Evolutionary conservation across 2,329 filamentous ascomycete species (phyloP), one percentile per base, ranked within the genome.

Genomic region (Pseudogymnoascus sp.): DNA sequence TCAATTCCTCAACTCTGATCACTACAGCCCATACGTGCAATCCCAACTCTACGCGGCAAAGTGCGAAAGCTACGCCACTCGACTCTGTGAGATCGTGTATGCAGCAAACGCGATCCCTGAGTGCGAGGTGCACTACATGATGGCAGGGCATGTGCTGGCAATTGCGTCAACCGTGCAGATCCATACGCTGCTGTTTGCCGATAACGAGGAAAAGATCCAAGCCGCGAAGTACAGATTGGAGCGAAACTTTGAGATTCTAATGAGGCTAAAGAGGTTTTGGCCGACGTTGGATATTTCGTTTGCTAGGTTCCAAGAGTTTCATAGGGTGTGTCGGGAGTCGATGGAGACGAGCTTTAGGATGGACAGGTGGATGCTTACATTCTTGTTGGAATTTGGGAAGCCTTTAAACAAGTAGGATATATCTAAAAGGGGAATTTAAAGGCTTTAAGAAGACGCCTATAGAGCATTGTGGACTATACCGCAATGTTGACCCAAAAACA

Each of bases 81-180:
- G 68, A 0, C 71, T 78, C 11, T 78, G 71, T 66, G 75, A 73
- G 62, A 70, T 79, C 18, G 70, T 79, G 31, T 76, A 77, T 61
- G 69, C 70, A 4, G 73, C 76, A 12, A 71, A 73, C 37, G 70
- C 72, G 8, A 72, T 69, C 25, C 65, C 73, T 5, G 68, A 73
- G 50, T 77, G 75, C 65, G 75, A 78, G 60, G 74, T 74, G 7
- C 72, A 75, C 34, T 79, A 78, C 64, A 73, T 71, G n/a, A 76
- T 78, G 69, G 75, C 79, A 2, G 78, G 75, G 0, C 78, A 81
- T 67, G 75, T 80, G 31, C 70, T 78, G 5, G 75, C 78, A 10
- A 75, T 81, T 23, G 73, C 77, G 0, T 80, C 78, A 1, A 78
- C 78, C 0, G 73, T 80, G 0, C 74, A 79, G 56, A 72, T 80